Conservation (phyloP, 2,329 filamentous ascomycete species). For the Penicillium brevicompactum region DNA sequence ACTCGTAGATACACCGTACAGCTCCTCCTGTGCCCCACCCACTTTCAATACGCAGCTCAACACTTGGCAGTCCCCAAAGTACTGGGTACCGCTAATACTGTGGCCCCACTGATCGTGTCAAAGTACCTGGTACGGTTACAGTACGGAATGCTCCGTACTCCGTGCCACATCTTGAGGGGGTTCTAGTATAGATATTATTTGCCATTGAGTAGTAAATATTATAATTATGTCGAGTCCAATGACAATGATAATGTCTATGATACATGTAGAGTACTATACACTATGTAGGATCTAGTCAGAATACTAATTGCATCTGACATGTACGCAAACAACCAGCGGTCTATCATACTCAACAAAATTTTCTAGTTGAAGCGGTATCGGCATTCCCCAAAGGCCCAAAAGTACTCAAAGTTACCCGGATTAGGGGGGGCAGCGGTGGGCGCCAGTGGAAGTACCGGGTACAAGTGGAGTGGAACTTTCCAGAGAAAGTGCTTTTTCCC, state of each 20-base stretch:
- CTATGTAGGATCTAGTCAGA: too few species aligned
- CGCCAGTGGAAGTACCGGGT: conserved; percentile 3
- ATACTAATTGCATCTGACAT: not conserved
- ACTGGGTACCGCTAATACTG: conserved; percentile 24
- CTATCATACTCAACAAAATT: conserved; percentile 12
- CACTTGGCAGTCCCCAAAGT: conserved; percentile 26
- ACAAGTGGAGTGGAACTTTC: not conserved
- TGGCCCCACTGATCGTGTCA: not conserved
- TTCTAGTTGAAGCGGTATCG: not conserved
- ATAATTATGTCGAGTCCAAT: too few species aligned
- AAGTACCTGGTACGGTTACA: not conserved
- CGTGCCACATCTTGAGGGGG: not conserved
- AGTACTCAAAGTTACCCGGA: not conserved
- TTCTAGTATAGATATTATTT: too few species aligned
- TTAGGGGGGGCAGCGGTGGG: not conserved
- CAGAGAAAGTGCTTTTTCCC: conserved; percentile 3
- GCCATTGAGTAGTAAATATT: too few species aligned
- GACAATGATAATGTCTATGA: too few species aligned
- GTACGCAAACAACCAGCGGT: not conserved
- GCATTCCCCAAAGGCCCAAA: too few species aligned
- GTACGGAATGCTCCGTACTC: not conserved
- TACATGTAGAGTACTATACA: too few species aligned
- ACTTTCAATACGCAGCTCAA: conserved; percentile 15
- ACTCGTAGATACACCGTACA: conserved; percentile 33
- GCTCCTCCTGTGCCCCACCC: conserved; percentile 20